Evolutionary conservation across 495 filamentous ascomycete species (phyloP), one percentile per base, ranked within the genome.

Genomic region (Pyrenopolyporus hunteri): DNA sequence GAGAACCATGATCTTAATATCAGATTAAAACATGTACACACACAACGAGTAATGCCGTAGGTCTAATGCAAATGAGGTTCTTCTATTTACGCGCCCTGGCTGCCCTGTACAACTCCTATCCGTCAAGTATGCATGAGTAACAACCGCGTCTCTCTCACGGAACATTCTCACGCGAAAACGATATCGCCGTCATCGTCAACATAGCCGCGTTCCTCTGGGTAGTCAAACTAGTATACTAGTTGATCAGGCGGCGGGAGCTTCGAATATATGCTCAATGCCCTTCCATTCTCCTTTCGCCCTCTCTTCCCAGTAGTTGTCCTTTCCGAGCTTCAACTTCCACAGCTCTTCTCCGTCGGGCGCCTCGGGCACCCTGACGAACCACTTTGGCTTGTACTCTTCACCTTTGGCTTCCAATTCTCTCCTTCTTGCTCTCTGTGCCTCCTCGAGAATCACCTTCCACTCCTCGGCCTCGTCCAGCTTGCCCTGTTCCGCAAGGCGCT

Each of bases 271-370:
- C 56, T 84, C 78, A 39, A 93, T 82, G 13, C 85, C 86, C 7
- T 74, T 74, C 91, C 91, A 98, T 17, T 75, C 77, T 1, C 87
- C 87, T 63, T 74, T 83, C 0, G 70, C 79, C 59, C 94, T 81
- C 74, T 90, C 87, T 65, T 96, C 94, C 94, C 93, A 98, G 75
- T 98, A 98, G 22, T 88, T 87, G 11, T 92, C 90, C 72, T 86
- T 90, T 5, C 91, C 92, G 7, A 73, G 74, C 79, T 88, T 93
- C 61, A 96, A 70, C 60, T 81, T 80, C 94, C 94, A 98, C 7
- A 89, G 76, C 63, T 88, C 84, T 73, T 96, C 92, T 11, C 82
- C 86, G 4, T 78, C 78, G 26, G 79, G 79, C 11, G 77, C 74
- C 23, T 74, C 73, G 19, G 72, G 73, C 8, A 87, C 85, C 73